These are phyloP conservation scores for Cucurbita pepo DNA, from an alignment of 306 rosid species.

Conservation along the genomic window DNA sequence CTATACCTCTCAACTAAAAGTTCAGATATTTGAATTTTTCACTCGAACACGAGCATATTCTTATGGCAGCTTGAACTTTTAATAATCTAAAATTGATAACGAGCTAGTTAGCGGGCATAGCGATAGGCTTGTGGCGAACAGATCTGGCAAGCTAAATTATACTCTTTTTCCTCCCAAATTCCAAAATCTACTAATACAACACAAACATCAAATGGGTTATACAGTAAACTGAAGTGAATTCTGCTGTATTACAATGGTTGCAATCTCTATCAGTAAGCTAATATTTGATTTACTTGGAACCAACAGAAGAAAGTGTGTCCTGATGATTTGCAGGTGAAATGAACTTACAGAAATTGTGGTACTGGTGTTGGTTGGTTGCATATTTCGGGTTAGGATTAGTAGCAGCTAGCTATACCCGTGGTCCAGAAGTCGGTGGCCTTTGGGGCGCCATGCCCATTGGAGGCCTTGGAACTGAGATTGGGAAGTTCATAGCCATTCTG, in stretches of 20 bases:
- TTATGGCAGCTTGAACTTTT: background rate
- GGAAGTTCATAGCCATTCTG: constrained; percentile 33
- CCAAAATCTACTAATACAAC: background rate
- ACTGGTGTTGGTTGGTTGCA: constrained; percentile 21
- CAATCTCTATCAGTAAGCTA: constrained; percentile 5
- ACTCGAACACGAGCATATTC: too few relatives aligned
- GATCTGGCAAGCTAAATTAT: background rate
- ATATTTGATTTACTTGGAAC: constrained; percentile 26
- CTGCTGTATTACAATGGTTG: constrained; percentile 10
- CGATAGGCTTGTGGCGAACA: too few relatives aligned
- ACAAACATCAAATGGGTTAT: background rate
- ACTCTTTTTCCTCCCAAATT: background rate
- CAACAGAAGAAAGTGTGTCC: constrained; percentile 39
- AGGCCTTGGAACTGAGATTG: constrained; percentile 54
- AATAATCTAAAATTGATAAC: background rate
- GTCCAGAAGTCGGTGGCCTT: constrained; percentile 45
- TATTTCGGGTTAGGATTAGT: constrained; percentile 18
- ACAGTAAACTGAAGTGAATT: background rate
- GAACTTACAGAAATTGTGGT: constrained; percentile 34
- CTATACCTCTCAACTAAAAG: too few relatives aligned
- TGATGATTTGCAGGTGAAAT: constrained; percentile 30
- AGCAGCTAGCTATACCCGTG: constrained; percentile 25
- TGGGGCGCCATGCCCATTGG: constrained; percentile 34
- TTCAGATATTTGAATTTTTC: too few relatives aligned
- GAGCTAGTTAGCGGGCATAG: background rate